Evolutionary conservation across 768 basidiomycete genomes (phyloP).

Genomic region (Tylopilus plumbeoviolaceoides): DNA sequence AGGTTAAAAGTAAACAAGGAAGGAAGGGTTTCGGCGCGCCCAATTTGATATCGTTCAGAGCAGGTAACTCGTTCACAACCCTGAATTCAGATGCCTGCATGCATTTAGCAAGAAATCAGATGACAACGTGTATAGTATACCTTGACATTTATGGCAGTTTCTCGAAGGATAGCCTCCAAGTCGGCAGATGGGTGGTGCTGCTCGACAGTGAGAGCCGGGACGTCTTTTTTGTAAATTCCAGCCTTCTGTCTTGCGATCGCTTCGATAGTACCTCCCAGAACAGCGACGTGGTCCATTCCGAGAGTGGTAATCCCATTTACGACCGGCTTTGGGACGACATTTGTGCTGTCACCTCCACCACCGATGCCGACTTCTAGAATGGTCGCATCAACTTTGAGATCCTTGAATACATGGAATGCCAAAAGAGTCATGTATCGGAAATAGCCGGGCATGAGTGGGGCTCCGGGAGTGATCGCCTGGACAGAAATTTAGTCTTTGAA

Average conservation of each 20-base stretch:
- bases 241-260: conserved; percentile 96
- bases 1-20: conserved; percentile 1
- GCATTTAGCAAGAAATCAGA: not conserved
- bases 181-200: conserved; percentile 74
- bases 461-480: conserved; percentile 49
- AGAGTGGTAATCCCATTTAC: conserved; percentile 87
- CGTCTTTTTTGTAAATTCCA: conserved; percentile 93
- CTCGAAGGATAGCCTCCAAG: conserved; percentile 61
- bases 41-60: conserved; percentile 52
- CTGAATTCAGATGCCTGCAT: conserved; percentile 63
- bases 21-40: conserved; percentile 39
- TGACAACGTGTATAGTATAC: conserved; percentile 34
- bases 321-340: conserved; percentile 88
- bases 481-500: conserved; percentile 3
- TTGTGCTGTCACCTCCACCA: conserved; percentile 92
- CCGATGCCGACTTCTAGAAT: conserved; percentile 97
- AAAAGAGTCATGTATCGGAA: conserved; percentile 92
- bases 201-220: conserved; percentile 79
- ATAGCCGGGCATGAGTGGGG: conserved; percentile 79
- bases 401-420: conserved; percentile 86
- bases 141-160: conserved; percentile 62
- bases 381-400: conserved; percentile 80
- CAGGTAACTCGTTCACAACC: conserved; percentile 51
- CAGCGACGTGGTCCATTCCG: conserved; percentile 86
- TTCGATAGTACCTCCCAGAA: conserved; percentile 81